Conservation (phyloP, 768 basidiomycete species). For the Termitomyces eurrhizus region DNA sequence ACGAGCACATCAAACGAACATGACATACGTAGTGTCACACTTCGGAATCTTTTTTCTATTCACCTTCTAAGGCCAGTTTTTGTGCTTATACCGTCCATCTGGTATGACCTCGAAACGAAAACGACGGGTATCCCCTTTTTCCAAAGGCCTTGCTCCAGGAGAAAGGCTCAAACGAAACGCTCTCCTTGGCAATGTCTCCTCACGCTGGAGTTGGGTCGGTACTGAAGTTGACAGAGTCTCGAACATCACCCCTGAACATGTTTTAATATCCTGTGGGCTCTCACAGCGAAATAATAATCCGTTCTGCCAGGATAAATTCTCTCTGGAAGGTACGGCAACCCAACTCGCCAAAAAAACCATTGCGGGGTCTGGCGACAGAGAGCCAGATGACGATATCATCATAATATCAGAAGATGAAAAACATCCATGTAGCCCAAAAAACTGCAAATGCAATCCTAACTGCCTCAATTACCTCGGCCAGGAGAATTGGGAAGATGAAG, state of each 20-base stretch:
- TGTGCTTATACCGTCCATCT: constrained; percentile 5
- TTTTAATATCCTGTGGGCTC: constrained; percentile 65
- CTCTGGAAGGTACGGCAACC: constrained; percentile 12
- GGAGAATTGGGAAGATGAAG: constrained; percentile 74
- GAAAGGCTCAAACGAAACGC: constrained; percentile 59
- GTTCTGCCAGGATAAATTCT: constrained; percentile 58
- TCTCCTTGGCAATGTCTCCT: constrained; percentile 39
- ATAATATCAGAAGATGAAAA: constrained; percentile 67
- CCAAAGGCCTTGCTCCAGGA: constrained; percentile 55
- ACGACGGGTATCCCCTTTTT: constrained; percentile 40
- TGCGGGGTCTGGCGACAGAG: constrained; percentile 27
- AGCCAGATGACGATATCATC: constrained; percentile 59
- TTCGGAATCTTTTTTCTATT: not conserved
- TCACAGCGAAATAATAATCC: constrained; percentile 44
- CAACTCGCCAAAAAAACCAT: constrained; percentile 9
- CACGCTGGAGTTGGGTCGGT: constrained; percentile 81
- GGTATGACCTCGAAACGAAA: constrained; percentile 59
- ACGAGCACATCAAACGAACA: not conserved
- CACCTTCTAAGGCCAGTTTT: not conserved
- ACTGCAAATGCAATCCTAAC: constrained; percentile 74
- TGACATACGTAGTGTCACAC: constrained; percentile 8
- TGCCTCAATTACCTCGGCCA: constrained; percentile 90
- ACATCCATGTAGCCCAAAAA: constrained; percentile 51
- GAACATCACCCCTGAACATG: constrained; percentile 66
- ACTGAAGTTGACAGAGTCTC: constrained; percentile 53